Evolutionary conservation across 495 filamentous ascomycete species (phyloP).

Genomic region (Neurospora sp.): DNA sequence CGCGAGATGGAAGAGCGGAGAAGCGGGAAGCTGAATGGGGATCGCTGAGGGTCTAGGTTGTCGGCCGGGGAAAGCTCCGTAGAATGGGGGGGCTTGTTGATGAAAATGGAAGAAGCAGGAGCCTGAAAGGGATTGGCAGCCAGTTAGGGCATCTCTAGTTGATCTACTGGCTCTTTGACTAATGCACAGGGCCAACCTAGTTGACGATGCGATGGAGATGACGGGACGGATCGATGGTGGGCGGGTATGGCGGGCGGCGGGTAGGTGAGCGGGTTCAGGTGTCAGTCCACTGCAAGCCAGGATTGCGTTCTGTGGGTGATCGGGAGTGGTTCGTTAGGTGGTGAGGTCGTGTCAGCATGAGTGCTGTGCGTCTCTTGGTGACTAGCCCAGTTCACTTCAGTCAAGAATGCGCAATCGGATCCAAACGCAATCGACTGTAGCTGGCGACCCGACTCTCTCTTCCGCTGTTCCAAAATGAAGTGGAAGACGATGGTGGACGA

Average conservation of each 20-base stretch:
- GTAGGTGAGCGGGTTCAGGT: not conserved
- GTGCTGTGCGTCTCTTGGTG: not conserved
- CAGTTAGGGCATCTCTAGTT: not conserved
- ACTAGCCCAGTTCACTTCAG: no score
- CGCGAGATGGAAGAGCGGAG: not conserved
- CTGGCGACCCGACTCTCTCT: not conserved
- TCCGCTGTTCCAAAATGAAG: not conserved
- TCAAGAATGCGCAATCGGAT: not conserved
- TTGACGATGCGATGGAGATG: not conserved
- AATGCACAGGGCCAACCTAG: not conserved
- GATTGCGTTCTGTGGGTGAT: not conserved
- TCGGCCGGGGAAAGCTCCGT: not conserved
- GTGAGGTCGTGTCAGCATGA: not conserved
- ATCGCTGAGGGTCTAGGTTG: not conserved
- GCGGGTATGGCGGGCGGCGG: not conserved
- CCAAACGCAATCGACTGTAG: not conserved
- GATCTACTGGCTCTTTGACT: not conserved
- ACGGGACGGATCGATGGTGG: not conserved
- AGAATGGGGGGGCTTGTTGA: not conserved
- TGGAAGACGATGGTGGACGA: not conserved
- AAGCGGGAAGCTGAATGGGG: not conserved
- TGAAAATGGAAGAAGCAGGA: no score
- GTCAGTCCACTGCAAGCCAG: not conserved
- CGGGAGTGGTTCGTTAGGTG: not conserved
- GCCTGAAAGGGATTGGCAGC: no score